These are phyloP conservation scores for Haberlea rhodopensis DNA, from an alignment of 257 asterid genomes.

Conservation along the genomic window DNA sequence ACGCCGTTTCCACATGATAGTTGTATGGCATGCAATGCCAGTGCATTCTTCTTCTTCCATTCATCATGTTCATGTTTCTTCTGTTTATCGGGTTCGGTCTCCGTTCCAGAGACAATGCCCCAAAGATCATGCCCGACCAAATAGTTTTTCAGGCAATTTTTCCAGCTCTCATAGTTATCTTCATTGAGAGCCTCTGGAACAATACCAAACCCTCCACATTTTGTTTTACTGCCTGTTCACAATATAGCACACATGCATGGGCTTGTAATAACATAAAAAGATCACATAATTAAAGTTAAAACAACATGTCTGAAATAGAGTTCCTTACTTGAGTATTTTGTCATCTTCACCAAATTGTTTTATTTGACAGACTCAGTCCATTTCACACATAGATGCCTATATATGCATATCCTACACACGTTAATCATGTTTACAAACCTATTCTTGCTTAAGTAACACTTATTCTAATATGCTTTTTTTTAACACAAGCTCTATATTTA, in stretches of 20 bases:
- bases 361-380: background rate
- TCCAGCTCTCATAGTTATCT: constrained; percentile 45
- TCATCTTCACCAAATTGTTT: background rate
- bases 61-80: constrained; percentile 27
- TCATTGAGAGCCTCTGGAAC: constrained; percentile 36
- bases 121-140: constrained; percentile 43
- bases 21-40: constrained; percentile 49
- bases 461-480: background rate
- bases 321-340: background rate
- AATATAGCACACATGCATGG: no score
- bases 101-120: constrained; percentile 43
- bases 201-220: constrained; percentile 22
- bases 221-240: no score
- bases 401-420: no score
- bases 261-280: no score
- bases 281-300: background rate
- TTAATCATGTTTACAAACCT: background rate
- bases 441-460: background rate
- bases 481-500: background rate
- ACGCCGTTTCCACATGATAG: constrained; percentile 39
- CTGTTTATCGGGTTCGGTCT: constrained; percentile 26
- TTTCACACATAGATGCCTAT: no score
- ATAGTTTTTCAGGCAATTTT: constrained; percentile 37
- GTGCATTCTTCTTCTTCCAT: constrained; percentile 42
- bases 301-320: background rate